Evolutionary conservation across 2,329 filamentous ascomycete species (phyloP), one percentile per base, ranked within the genome.

Genomic region (Parasarocladium wereldwijsianum): DNA sequence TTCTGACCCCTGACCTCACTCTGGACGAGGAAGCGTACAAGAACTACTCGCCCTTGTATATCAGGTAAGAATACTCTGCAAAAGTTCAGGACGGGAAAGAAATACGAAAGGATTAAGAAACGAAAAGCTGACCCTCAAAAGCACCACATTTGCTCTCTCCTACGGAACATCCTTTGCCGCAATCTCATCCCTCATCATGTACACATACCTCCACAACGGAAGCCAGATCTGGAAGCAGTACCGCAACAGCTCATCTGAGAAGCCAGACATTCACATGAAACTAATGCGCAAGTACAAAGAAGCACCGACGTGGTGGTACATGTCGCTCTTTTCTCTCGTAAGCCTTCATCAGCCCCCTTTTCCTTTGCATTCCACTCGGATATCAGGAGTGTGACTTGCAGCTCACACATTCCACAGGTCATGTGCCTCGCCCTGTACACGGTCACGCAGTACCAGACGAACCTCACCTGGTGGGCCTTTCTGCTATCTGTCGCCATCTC

Each of bases 161-260:
- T 84, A 83, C 40, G 79, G 76, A 1, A 53, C 83, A 2, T 79
- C 73, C 0, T 84, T 84, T 44, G 78, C 79, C 4, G 66, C 75
- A 29, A 78, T 83, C 23, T 58, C 77, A 0, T 66, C 76, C 0
- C 61, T 84, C 2, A 51, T 84, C n/a, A 63, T 80, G 0, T 70
- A 83, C 43, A 77, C 70, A 0, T 68, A 58, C 36, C 54, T 84
- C 4, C 71, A 80, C 49, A 70, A 83, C 35, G 65, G 78, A 19
- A 60, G 68, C 37, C 68, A 73, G 31, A 74, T 83, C 28, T 75
- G 70, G 69, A 54, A 54, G 24, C 72, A 76, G 36, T 74, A 70
- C 43, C 63, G 55, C 33, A 64, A 64, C 38, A 70, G 70, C 38
- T 66, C 63, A 6, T 62, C 45, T 12, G 70, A 76, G 45, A 69